phyloP scores from a whole-genome alignment of 257 asterid species.

The Lycium barbarum region DNA sequence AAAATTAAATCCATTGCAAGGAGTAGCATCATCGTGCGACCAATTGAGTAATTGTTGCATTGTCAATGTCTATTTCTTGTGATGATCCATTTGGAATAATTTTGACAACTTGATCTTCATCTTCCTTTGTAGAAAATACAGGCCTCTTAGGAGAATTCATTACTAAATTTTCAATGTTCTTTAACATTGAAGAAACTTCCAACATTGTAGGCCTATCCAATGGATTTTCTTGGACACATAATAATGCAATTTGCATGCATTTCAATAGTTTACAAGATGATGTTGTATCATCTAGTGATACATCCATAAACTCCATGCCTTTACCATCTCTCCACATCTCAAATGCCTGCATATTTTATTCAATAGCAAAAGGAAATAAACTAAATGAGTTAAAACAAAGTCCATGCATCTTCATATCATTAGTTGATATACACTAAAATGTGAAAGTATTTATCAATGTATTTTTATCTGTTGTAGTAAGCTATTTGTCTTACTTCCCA shows the following conservation, averaged over 20 bases:
- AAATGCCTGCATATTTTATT: conserved; percentile 37
- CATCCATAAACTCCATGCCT: conserved; percentile 42
- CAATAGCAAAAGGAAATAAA: too few species aligned
- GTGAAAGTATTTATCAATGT: too few species aligned
- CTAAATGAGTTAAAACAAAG: too few species aligned
- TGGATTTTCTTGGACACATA: conserved; percentile 46
- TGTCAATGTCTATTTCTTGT: conserved; percentile 2
- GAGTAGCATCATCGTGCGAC: not conserved
- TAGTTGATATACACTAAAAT: too few species aligned
- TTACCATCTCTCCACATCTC: conserved; percentile 37
- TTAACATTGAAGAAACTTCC: conserved; percentile 45
- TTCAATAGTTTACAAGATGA: conserved; percentile 39
- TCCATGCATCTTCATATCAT: too few species aligned
- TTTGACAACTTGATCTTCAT: conserved; percentile 15
- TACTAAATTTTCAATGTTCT: conserved; percentile 29
- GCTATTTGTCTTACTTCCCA: too few species aligned
- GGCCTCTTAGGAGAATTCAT: conserved; percentile 38
- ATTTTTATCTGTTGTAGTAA: too few species aligned
- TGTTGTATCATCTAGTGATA: conserved; percentile 37
- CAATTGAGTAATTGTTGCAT: conserved; percentile 24
- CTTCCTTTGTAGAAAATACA: conserved; percentile 39
- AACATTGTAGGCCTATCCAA: conserved; percentile 49
- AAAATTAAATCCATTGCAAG: too few species aligned
- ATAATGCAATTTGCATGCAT: conserved; percentile 45
- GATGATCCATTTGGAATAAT: not conserved